Evolutionary conservation across 129 eudicot species (phyloP), one percentile per base, ranked within the genome.

Genomic region (Chrysanthemum makinoi): DNA sequence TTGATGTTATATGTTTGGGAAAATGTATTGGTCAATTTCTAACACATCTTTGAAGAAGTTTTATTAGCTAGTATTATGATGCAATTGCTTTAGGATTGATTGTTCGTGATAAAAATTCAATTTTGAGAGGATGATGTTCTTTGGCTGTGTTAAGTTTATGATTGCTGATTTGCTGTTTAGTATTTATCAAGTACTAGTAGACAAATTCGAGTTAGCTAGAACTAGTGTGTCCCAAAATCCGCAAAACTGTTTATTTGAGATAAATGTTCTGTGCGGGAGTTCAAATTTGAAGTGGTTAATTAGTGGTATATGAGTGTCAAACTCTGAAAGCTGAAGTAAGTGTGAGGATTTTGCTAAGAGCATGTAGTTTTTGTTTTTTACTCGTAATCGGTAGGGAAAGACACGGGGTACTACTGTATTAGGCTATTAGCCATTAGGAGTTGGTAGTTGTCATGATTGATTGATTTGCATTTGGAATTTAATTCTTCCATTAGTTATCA

Each of bases 391-490:
- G 5, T 74, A 11, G 57, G 58, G 73, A 20, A 12, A 18, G n/a
- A 39, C 9, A 35, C 43, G 39, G 59, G 73, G 13, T 44, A 60
- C 39, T 30, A 30, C 35, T 0, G 13, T 44, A 60, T 51, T 20
- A n/a, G n/a, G 1, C 20, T 20, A 20, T 22, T 22, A 22, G 24
- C 24, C 24, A 22, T 22, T n/a, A 39, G 52, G 49, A 62, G 76
- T 77, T 18, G 35, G 66, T 70, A 61, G 61, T 56, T 10, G 63
- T 47, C 73, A 78, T 78, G 82, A 71, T 78, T 47, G 77, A 65
- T 69, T 69, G 54, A 77, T 43, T 35, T 70, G 50, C 30, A 15
- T 65, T 64, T 56, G 3, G 12, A 12, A 35, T 71, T 65, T 56
- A 20, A 57, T 55, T 78, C 63, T 49, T 54, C 5, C 12, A 9